Conservation (phyloP, 345 rosid species). For the Arabidopsis thaliana region TAIR10.1 NC_003070.9:3551001-3551500, state of each 20-base stretch:
- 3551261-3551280: not conserved
- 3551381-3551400: no score
- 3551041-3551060: not conserved
- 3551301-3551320: not conserved
- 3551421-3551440: no score
- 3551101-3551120: not conserved
- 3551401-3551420: no score
- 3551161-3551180: not conserved
- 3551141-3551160: not conserved
- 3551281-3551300: not conserved
- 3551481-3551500: no score
- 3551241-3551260: not conserved
- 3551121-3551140: not conserved
- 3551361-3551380: no score
- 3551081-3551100: not conserved
- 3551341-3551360: no score
- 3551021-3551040: slow-evolving; percentile 29
- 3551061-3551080: slow-evolving; percentile 13
- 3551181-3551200: no score
- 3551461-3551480: no score
- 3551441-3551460: no score
- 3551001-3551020: slow-evolving; percentile 1
- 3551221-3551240: not conserved
- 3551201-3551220: no score
- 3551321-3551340: not conserved